phyloP scores from a whole-genome alignment of 805 yeast genomes.

The Pichia californica region DNA sequence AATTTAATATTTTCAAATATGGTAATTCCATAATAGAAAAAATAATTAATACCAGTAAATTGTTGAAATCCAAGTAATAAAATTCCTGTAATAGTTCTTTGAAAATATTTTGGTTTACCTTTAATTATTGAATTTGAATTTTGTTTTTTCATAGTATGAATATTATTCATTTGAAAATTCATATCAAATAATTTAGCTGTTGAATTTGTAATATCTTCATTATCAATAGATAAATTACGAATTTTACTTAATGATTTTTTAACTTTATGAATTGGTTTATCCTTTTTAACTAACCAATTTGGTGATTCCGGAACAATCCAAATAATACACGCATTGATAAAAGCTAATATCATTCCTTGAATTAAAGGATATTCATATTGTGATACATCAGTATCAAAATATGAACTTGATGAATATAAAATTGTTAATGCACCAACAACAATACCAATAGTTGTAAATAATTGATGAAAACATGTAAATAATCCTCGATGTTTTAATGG shows the following conservation, averaged over 20 bases:
- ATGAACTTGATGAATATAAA: constrained; percentile 13
- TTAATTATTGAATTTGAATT: constrained; percentile 14
- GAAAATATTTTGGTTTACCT: constrained; percentile 27
- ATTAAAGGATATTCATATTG: constrained; percentile 23
- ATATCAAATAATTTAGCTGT: constrained; percentile 19
- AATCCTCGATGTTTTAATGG: constrained; percentile 27
- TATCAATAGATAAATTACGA: constrained; percentile 16
- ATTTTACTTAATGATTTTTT: constrained; percentile 18
- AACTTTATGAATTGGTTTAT: constrained; percentile 11
- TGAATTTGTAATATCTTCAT: constrained; percentile 17
- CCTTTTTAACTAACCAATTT: constrained; percentile 19
- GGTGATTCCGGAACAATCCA: constrained; percentile 32
- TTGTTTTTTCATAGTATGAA: not conserved
- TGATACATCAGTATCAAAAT: not conserved
- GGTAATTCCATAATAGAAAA: constrained; percentile 60
- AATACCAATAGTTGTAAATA: constrained; percentile 31
- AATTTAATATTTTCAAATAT: constrained; percentile 48
- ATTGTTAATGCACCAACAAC: constrained; percentile 25
- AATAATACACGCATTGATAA: constrained; percentile 12
- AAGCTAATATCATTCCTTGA: constrained; percentile 11
- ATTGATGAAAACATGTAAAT: constrained; percentile 28
- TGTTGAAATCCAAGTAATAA: constrained; percentile 34
- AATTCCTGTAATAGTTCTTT: constrained; percentile 27
- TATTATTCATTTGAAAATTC: not conserved
- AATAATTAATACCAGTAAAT: constrained; percentile 59